phyloP scores from a whole-genome alignment of 2,329 filamentous ascomycete species.

The Pseudogymnoascus sp. region DNA sequence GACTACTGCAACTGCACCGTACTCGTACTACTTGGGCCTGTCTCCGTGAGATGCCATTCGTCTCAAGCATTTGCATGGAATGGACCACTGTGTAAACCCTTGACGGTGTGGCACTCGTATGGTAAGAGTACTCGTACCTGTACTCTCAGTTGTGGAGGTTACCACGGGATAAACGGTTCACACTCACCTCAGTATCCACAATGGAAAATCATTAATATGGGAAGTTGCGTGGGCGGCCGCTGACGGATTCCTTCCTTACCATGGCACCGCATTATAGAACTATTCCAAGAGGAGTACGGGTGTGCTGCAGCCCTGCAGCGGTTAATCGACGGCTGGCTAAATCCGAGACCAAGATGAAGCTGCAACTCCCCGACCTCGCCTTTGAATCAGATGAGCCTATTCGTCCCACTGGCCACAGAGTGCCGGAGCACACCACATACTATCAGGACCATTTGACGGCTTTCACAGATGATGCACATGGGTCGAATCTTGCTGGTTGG shows the following conservation, averaged over 20 bases:
- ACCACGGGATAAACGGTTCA: neutral
- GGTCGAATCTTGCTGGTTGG: neutral
- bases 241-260: constrained; percentile 2
- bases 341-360: constrained; percentile 2
- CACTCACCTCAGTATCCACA: neutral
- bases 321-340: neutral
- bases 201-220: constrained; percentile 7
- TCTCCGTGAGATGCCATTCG: neutral
- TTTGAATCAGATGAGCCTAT: constrained; percentile 1
- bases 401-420: neutral
- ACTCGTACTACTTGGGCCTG: neutral
- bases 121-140: constrained; percentile 5
- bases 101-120: neutral
- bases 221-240: neutral
- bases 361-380: neutral
- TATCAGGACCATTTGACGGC: neutral
- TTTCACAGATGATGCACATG: constrained; percentile 5
- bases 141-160: neutral
- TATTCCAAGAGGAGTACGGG: neutral
- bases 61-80: constrained; percentile 1
- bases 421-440: neutral
- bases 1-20: neutral
- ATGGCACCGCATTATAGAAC: neutral
- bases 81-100: neutral
- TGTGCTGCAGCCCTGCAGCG: neutral